These are phyloP conservation scores for Curvularia lunata DNA, from an alignment of 2,329 filamentous ascomycete genomes.

Conservation along the genomic window DNA sequence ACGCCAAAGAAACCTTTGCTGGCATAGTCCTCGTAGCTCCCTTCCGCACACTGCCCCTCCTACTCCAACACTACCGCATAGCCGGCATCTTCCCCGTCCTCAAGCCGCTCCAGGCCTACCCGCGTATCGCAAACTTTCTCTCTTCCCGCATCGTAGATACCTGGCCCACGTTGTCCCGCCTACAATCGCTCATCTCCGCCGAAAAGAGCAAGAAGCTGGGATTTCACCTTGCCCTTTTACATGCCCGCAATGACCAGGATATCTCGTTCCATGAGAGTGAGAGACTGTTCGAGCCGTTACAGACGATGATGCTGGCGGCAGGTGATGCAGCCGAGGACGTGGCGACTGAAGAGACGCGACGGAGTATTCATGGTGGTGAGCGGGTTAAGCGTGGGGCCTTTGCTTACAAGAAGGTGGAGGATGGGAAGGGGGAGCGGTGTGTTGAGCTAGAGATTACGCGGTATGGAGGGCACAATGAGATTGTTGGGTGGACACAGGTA, in stretches of 20 bases:
- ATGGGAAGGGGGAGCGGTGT: conserved; percentile 32
- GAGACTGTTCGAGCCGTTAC: conserved; percentile 35
- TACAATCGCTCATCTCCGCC: conserved; percentile 58
- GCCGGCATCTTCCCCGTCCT: conserved; percentile 80
- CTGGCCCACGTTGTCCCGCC: conserved; percentile 75
- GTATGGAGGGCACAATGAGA: conserved; percentile 66
- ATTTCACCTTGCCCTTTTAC: conserved; percentile 67
- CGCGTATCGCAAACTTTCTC: conserved; percentile 67
- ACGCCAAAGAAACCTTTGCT: conserved; percentile 61
- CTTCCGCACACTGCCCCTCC: conserved; percentile 75
- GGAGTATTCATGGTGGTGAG: conserved; percentile 41
- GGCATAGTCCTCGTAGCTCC: conserved; percentile 79
- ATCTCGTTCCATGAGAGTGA: conserved; percentile 75
- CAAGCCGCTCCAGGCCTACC: conserved; percentile 73
- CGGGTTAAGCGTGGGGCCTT: conserved; percentile 45
- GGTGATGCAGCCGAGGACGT: conserved; percentile 19
- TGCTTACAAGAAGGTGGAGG: conserved; percentile 44
- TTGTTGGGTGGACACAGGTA: conserved; percentile 70
- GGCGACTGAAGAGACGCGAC: conserved; percentile 32
- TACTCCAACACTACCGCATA: conserved; percentile 79
- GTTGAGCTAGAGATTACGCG: conserved; percentile 54
- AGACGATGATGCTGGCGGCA: conserved; percentile 38
- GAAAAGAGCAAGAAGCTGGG: not conserved
- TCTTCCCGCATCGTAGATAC: conserved; percentile 73
- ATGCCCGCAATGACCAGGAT: conserved; percentile 80